Conservation (phyloP, 805 yeast species). For the Vanderwaltozyma polyspora region DNA sequence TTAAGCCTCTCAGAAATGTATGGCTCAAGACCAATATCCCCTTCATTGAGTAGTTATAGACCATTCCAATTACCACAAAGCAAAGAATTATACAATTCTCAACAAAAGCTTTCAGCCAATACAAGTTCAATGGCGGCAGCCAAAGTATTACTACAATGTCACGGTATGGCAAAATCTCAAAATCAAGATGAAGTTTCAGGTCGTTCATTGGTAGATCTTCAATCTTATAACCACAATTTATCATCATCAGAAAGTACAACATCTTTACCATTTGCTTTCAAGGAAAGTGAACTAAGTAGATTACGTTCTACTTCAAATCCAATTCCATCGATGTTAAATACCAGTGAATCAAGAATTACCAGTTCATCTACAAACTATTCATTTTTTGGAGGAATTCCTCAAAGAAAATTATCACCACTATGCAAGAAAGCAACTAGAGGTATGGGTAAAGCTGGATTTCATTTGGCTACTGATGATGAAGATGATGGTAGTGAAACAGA, state of each 20-base stretch:
- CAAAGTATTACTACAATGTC: no score
- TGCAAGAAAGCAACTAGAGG: background rate
- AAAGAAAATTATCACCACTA: constrained; percentile 1
- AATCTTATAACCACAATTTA: no score
- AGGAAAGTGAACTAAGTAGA: no score
- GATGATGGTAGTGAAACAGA: constrained; percentile 8
- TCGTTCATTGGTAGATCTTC: no score
- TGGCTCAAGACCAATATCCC: background rate
- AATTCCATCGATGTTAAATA: background rate
- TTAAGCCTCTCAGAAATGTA: background rate
- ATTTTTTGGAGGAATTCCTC: background rate
- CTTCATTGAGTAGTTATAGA: background rate
- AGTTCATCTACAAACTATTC: background rate
- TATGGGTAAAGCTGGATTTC: constrained; percentile 9
- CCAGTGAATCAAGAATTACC: background rate
- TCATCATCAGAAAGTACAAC: no score
- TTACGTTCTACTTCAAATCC: background rate
- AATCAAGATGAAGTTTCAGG: no score
- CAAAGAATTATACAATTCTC: no score
- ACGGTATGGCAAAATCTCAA: no score
- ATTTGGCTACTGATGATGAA: constrained; percentile 7
- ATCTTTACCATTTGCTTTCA: no score
- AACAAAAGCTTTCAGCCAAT: no score
- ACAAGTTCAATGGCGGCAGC: no score
- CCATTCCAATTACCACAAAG: background rate